phyloP scores from a whole-genome alignment of 208 protist species.

The Trichomonas gallinae region DNA sequence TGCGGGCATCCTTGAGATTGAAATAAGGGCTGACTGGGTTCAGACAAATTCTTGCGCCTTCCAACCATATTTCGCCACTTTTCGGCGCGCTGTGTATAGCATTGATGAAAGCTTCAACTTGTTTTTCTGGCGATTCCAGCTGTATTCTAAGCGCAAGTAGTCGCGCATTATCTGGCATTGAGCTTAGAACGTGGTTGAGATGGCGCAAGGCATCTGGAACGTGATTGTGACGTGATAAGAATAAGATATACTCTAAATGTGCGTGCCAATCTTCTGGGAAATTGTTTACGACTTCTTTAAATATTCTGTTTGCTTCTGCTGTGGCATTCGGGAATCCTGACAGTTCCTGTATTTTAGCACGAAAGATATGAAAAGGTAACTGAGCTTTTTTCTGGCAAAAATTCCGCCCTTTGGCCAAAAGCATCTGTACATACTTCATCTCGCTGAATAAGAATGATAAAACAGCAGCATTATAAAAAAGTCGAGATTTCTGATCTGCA shows the following conservation, averaged over 20 bases:
- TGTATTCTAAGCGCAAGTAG: slow-evolving; percentile 63
- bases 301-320: neutral
- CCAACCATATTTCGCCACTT: slow-evolving; percentile 64
- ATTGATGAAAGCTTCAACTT: slow-evolving; percentile 50
- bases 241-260: neutral
- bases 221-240: too few species aligned
- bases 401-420: neutral
- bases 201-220: slow-evolving; percentile 36
- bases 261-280: neutral
- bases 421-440: neutral
- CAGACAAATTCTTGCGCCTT: slow-evolving; percentile 58
- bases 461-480: neutral
- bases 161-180: slow-evolving; percentile 51
- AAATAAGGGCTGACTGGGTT: slow-evolving; percentile 43
- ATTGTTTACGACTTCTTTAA: neutral
- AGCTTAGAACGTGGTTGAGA: slow-evolving; percentile 46
- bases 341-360: neutral
- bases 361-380: neutral
- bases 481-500: neutral
- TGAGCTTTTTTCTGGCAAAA: neutral
- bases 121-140: slow-evolving; percentile 41
- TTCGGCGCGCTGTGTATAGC: slow-evolving; percentile 56
- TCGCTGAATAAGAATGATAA: neutral
- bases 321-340: neutral
- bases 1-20: slow-evolving; percentile 38